Base-by-base conservation (phyloP, 768 basidiomycete genomes). In the Auriscalpium microsporum region DNA sequence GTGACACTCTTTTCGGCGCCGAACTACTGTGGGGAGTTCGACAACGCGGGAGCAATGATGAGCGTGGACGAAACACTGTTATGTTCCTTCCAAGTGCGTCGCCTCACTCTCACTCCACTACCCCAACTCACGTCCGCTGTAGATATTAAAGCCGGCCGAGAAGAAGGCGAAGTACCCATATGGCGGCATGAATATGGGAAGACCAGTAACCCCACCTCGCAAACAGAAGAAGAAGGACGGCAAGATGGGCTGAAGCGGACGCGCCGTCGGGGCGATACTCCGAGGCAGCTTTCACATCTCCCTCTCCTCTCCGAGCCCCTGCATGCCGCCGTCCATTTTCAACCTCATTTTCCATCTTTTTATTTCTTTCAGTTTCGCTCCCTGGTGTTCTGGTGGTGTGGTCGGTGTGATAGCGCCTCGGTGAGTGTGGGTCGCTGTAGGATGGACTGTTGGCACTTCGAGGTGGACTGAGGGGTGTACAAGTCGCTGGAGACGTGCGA, bases 11-110 rank as follows among this genome's bases (percentile, higher is more conserved):
- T 98, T 76, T 95, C 93, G 21, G 95, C 95, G 51, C 95, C 95
- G 56, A 91, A 92, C 75, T 91, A 92, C 66, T 91, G 88, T 64
- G 89, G 92, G 60, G 90, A 98, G 75, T 99, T 99, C 66, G 95
- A 99, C 71, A 99, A 99, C 70, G 94, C 95, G 4, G 95, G 95
- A 38, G 95, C 95, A 36, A 99, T 99, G 95, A 99, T 98, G 95
- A 94, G 90, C 65, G 95, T 99, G 45, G 95, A 97, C 65, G 95
- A 97, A 73, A 96, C 95, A 9, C 71, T 98, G 61, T 71, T 98
- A 61, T 97, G 95, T 74, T 97, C 94, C 8, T 97, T 98, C 91
- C 95, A 97, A 74, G 93, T 94, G 60, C 44, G 55, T 49, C 45
- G 47, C 44, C 50, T 47, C 9, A 51, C 23, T 35, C 54, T 38